Percentiles rank a stretch among this genome's conserved stretches.
phyloP scores from a whole-genome alignment of 495 filamentous ascomycete species.

The Rusavskia elegans region DNA sequence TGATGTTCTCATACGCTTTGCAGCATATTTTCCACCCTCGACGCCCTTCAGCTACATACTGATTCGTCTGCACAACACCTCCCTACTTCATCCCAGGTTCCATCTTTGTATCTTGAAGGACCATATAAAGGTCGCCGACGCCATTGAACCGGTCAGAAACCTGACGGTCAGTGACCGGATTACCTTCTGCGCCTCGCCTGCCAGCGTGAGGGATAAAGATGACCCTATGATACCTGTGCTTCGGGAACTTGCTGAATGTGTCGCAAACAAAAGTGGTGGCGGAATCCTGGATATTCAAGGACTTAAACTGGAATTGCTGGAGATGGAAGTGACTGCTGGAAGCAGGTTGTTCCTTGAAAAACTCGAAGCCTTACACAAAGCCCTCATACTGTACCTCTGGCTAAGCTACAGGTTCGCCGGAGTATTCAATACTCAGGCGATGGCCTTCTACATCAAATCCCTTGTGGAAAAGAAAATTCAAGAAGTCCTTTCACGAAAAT shows the following conservation, averaged over 20 bases:
- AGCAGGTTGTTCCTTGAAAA: conserved; percentile 37
- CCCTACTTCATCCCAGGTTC: conserved; percentile 44
- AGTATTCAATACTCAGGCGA: conserved; percentile 58
- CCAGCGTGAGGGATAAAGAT: conserved; percentile 12
- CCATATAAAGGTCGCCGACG: conserved; percentile 46
- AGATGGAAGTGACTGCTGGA: conserved; percentile 23
- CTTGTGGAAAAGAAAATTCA: conserved; percentile 69
- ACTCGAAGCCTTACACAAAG: conserved; percentile 66
- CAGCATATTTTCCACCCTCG: conserved; percentile 57
- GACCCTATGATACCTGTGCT: conserved; percentile 27
- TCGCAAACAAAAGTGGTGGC: conserved; percentile 48
- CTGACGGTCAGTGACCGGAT: conserved; percentile 58
- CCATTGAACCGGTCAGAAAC: conserved; percentile 46
- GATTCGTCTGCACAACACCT: conserved; percentile 49
- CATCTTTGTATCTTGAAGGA: conserved; percentile 49
- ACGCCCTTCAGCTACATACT: conserved; percentile 69
- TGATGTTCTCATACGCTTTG: conserved; percentile 49
- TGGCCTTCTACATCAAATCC: conserved; percentile 66
- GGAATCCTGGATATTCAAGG: conserved; percentile 45
- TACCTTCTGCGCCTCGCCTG: conserved; percentile 58
- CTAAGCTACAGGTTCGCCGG: conserved; percentile 56
- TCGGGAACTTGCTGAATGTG: conserved; percentile 44
- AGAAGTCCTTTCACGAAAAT: conserved; percentile 32
- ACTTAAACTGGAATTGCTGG: conserved; percentile 54
- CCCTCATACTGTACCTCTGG: conserved; percentile 77